Conservation (phyloP, 2,329 filamentous ascomycete species). For the Claviceps spartinae region DNA sequence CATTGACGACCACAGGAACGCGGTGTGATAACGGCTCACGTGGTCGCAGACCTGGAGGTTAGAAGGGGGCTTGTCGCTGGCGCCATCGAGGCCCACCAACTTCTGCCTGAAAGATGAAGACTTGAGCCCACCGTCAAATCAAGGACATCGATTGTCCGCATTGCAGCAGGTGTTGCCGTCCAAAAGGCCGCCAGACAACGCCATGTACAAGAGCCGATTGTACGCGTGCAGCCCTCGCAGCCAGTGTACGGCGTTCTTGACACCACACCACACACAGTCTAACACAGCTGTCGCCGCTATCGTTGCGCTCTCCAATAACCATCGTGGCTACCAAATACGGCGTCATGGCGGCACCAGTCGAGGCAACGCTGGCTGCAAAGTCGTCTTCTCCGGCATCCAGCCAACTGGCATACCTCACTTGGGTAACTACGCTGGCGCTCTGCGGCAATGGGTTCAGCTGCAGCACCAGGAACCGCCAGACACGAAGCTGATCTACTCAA, state of each 20-base stretch:
- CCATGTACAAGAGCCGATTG: not conserved
- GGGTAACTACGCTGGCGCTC: slow-evolving; percentile 86
- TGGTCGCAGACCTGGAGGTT: no score
- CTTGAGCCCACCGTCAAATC: no score
- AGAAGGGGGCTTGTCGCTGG: no score
- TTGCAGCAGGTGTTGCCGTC: not conserved
- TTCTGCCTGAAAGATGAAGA: no score
- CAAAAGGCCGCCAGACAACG: not conserved
- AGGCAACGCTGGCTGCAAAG: slow-evolving; percentile 14
- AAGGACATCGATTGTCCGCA: not conserved
- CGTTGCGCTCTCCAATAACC: not conserved
- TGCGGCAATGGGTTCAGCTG: slow-evolving; percentile 72
- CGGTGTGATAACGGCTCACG: no score
- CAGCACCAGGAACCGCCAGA: slow-evolving; percentile 46
- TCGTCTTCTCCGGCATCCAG: slow-evolving; percentile 93
- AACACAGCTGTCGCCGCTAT: not conserved
- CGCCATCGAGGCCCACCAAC: no score
- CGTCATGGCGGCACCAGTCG: not conserved
- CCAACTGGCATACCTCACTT: slow-evolving; percentile 89
- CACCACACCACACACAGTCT: not conserved
- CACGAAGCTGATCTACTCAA: slow-evolving; percentile 61
- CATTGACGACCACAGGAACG: no score
- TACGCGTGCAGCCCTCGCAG: not conserved
- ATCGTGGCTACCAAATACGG: not conserved
- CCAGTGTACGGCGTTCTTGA: not conserved